Base-by-base conservation (phyloP, 352 stramenopile species). In the Phytophthora sojae region DNA sequence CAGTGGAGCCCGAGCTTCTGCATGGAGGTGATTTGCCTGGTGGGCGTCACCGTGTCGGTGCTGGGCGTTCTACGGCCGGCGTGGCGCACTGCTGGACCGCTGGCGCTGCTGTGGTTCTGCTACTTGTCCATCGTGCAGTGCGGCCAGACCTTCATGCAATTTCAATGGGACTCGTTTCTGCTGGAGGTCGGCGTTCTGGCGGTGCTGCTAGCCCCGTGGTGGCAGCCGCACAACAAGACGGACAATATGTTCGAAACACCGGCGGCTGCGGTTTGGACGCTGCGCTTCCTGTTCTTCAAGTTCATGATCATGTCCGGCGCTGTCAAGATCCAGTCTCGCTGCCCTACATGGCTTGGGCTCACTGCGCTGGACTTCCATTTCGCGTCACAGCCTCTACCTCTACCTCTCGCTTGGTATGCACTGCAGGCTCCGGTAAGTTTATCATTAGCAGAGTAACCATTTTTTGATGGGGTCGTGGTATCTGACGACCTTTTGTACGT, bases 121-220 rank as follows among this genome's bases (percentile, higher is more conserved):
- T 94, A 94, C 53, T 76, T 98, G 12, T 88, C 93, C 44, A 81
- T 96, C 39, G 75, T 81, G n/a, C 76, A 85, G 39, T 83, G 86
- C 19, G 93, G 92, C n/a, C 83, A 91, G 29, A 89, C 84, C 19
- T 98, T 98, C 71, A 92, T 97, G 66, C 81, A 78, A 19, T 98
- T 97, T 73, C 93, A 98, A 80, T 98, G 94, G 93, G 95, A 98
- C 67, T 86, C 86, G n/a, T 75, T 98, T 14, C 64, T 98, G 14
- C 64, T 98, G 3, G 94, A 98, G 79, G 83, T 90, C 4, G 89
- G 91, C 6, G 88, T 91, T 52, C 56, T 97, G 14, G 80, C 81
- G 6, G 79, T 93, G 50, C 82, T 72, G 63, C 35, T 86, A 29
- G 74, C 84, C 0, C 79, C 82, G 17, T 84, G 79, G 75, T 87